Conservation (phyloP, 352 stramenopile species). For the Elongisporangium anandrum region DNA sequence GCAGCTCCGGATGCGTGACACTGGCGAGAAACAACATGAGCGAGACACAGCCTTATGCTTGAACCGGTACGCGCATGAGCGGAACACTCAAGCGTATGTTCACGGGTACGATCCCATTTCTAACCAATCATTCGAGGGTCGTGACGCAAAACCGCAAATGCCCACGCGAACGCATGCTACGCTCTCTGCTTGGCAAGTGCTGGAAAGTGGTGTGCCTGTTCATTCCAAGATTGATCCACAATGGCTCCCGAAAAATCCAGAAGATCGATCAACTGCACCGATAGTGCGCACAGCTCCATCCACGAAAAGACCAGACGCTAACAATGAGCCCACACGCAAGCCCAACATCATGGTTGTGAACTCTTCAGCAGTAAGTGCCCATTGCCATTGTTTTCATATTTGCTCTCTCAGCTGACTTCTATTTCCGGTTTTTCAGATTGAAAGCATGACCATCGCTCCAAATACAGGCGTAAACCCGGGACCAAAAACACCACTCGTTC, state of each 20-base stretch:
- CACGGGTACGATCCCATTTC: slow-evolving; percentile 68
- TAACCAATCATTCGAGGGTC: slow-evolving; percentile 48
- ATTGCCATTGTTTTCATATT: no score
- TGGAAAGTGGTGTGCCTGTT: slow-evolving; percentile 30
- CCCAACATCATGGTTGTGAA: slow-evolving; percentile 28
- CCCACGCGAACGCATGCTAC: slow-evolving; percentile 41
- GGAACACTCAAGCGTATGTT: slow-evolving; percentile 42
- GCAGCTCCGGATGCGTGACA: slow-evolving; percentile 41
- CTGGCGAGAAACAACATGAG: slow-evolving; percentile 30
- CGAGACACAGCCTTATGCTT: slow-evolving; percentile 42
- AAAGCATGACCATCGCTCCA: not conserved
- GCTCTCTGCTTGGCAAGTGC: slow-evolving; percentile 38
- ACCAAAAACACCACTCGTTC: slow-evolving; percentile 1
- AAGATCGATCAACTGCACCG: not conserved
- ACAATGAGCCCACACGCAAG: slow-evolving; percentile 6
- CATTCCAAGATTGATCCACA: slow-evolving; percentile 20
- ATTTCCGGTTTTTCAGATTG: not conserved
- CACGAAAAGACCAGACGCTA: not conserved
- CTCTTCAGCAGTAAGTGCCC: no score
- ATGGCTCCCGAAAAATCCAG: not conserved
- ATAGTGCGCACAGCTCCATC: slow-evolving; percentile 1
- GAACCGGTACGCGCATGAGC: slow-evolving; percentile 60
- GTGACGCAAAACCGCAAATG: slow-evolving; percentile 37
- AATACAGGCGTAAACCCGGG: not conserved
- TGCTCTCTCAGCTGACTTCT: no score